Evolutionary conservation across 1,139 yeast species (phyloP), one percentile per base, ranked within the genome.

Genomic region (Schwanniomyces etchellsii): DNA sequence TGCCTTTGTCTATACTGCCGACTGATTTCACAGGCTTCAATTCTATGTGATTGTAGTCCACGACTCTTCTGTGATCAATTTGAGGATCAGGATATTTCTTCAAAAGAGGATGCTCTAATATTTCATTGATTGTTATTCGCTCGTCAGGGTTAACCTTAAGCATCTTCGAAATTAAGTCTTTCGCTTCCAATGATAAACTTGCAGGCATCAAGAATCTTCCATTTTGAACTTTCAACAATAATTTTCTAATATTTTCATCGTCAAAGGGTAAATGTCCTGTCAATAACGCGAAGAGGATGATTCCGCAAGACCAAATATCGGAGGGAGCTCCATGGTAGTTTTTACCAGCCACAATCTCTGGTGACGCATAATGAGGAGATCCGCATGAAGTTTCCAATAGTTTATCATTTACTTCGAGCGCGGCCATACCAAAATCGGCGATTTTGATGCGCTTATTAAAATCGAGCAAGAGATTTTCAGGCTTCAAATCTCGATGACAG

Each of bases 381-480:
- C 99, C 99, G 60, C 99, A 91, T 20, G 94, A 81, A 1, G 98
- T 91, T 54, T 91, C 96, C 35, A 93, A 67, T 50, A 91, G 62
- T 46, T 83, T 75, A 45, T 82, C 94, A 35, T 77, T 74, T 24
- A 94, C 81, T 55, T 91, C 98, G 29, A 91, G 64, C 2, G 98
- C 98, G n/a, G 99, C 98, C 98, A 91, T 93, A 24, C 99, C 99
- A 55, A 91, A 91, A 60, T 91, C 99, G 11, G 99, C 98, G 44
- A 91, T 89, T 55, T 91, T 91, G 56, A 91, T 88, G 54, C 85
- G 88, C 42, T 81, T 77, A 53, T 85, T 74, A 53, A 82, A 81
- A 60, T 93, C 98, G 28, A 91, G 65, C 29, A 91, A 64, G 43
- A 91, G 67, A 57, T 91, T 91, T 54, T 91, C 99, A 0, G 98